phyloP scores from a whole-genome alignment of 805 yeast species.

The Suhomyces kilbournensis region DNA sequence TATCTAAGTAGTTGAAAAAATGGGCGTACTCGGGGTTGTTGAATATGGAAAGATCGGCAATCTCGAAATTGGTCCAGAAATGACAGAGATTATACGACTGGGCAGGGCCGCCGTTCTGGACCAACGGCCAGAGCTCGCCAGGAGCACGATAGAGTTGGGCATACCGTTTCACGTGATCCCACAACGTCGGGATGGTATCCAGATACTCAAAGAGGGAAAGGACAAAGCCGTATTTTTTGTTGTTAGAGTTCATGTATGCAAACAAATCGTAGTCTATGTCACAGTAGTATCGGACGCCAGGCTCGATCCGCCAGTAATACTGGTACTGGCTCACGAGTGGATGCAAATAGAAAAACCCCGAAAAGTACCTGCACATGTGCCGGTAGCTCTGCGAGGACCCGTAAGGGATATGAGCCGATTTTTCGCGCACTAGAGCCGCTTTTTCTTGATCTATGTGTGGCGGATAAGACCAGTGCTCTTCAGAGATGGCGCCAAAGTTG shows the following conservation, averaged over 20 bases:
- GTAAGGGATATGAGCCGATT: conserved; percentile 52
- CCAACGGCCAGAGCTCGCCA: conserved; percentile 51
- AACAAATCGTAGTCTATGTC: conserved; percentile 74
- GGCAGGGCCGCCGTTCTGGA: conserved; percentile 49
- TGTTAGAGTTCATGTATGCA: conserved; percentile 63
- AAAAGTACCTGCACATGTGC: conserved; percentile 81
- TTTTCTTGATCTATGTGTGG: conserved; percentile 45
- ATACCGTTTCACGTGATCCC: conserved; percentile 65
- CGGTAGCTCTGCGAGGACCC: conserved; percentile 65
- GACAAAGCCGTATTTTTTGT: conserved; percentile 71
- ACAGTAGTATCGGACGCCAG: conserved; percentile 64
- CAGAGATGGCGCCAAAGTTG: conserved; percentile 41
- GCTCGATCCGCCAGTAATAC: conserved; percentile 84
- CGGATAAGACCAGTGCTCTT: conserved; percentile 59
- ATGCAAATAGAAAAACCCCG: conserved; percentile 60
- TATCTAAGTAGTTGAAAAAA: conserved; percentile 64
- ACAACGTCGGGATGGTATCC: conserved; percentile 58
- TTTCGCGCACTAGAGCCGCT: conserved; percentile 46
- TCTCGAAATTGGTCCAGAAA: conserved; percentile 89
- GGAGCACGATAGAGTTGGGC: conserved; percentile 50
- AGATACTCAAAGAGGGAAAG: conserved; percentile 68
- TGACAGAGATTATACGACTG: conserved; percentile 57
- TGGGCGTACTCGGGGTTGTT: conserved; percentile 61
- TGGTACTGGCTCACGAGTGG: conserved; percentile 58
- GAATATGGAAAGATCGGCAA: conserved; percentile 78